phyloP scores from a whole-genome alignment of 140 eudicot species.

The Stevia rebaudiana region DNA sequence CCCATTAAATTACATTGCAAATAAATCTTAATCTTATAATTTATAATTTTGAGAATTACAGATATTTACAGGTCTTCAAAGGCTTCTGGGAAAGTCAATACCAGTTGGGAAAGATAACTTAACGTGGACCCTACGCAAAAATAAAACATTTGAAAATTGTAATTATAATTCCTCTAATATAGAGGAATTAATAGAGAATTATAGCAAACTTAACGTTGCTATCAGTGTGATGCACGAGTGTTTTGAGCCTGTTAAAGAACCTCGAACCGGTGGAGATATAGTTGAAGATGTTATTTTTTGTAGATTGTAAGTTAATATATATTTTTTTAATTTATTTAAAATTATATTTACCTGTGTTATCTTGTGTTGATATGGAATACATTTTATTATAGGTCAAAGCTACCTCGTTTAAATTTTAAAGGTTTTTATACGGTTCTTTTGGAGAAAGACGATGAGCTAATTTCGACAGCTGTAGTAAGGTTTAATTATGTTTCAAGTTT shows the following conservation, averaged over 20 bases:
- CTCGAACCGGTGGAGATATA: conserved; percentile 63
- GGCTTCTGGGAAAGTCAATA: conserved; percentile 55
- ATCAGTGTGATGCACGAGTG: conserved; percentile 89
- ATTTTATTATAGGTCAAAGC: conserved; percentile 55
- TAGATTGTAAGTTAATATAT: conserved; percentile 45
- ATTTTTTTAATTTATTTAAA: neutral
- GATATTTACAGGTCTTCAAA: conserved; percentile 52
- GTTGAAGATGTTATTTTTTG: conserved; percentile 84
- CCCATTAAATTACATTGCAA: neutral
- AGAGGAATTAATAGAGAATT: conserved; percentile 41
- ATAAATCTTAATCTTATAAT: conserved; percentile 4
- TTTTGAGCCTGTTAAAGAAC: conserved; percentile 80
- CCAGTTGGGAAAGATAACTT: conserved; percentile 49
- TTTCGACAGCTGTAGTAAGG: conserved; percentile 69
- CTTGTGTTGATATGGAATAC: neutral
- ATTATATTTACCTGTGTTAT: neutral
- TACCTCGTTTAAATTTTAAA: conserved; percentile 65
- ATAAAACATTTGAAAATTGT: conserved; percentile 23
- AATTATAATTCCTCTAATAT: conserved; percentile 23
- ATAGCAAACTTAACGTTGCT: conserved; percentile 73
- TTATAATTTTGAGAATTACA: conserved; percentile 25
- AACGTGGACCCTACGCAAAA: conserved; percentile 72
- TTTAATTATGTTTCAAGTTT: conserved; percentile 18
- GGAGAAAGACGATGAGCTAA: conserved; percentile 83
- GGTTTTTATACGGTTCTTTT: conserved; percentile 81